Conservation (phyloP, 805 yeast genomes). For the Starmerella sp. region DNA sequence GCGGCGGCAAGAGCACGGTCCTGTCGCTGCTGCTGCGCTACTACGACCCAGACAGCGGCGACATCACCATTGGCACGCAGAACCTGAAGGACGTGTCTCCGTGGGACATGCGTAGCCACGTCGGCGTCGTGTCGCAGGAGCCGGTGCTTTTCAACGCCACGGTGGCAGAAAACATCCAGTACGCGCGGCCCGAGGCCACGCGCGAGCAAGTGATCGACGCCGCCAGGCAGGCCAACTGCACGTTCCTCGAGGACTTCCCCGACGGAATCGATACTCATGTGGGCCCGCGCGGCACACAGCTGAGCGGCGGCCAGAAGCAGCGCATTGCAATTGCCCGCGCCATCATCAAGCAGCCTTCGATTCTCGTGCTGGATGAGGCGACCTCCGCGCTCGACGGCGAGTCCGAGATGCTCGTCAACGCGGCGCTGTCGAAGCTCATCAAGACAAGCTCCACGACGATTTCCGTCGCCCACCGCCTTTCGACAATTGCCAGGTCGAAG, state of each 20-base stretch:
- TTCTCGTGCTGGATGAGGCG: conserved; percentile 85
- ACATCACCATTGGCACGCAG: conserved; percentile 51
- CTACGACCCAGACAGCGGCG: conserved; percentile 66
- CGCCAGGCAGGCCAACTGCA: conserved; percentile 68
- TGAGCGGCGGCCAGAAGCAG: conserved; percentile 93
- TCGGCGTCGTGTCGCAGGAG: conserved; percentile 91
- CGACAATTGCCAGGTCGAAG: conserved; percentile 76
- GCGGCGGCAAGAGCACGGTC: conserved; percentile 88
- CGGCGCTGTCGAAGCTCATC: conserved; percentile 49
- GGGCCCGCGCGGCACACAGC: conserved; percentile 78
- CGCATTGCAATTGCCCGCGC: conserved; percentile 87
- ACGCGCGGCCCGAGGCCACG: conserved; percentile 53
- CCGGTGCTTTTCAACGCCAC: conserved; percentile 83
- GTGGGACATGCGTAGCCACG: conserved; percentile 55
- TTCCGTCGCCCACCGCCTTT: conserved; percentile 82
- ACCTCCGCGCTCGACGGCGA: conserved; percentile 88
- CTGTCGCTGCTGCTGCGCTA: conserved; percentile 68
- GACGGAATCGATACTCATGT: conserved; percentile 69
- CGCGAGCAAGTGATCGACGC: conserved; percentile 46
- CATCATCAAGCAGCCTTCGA: conserved; percentile 60
- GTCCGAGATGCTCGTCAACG: conserved; percentile 74
- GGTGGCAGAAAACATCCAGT: conserved; percentile 67
- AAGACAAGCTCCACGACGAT: conserved; percentile 53
- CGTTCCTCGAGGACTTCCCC: conserved; percentile 66
- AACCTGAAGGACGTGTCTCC: conserved; percentile 55